Base-by-base conservation (phyloP, 2,329 filamentous ascomycete species). In the Chrysoporthe puriensis region DNA sequence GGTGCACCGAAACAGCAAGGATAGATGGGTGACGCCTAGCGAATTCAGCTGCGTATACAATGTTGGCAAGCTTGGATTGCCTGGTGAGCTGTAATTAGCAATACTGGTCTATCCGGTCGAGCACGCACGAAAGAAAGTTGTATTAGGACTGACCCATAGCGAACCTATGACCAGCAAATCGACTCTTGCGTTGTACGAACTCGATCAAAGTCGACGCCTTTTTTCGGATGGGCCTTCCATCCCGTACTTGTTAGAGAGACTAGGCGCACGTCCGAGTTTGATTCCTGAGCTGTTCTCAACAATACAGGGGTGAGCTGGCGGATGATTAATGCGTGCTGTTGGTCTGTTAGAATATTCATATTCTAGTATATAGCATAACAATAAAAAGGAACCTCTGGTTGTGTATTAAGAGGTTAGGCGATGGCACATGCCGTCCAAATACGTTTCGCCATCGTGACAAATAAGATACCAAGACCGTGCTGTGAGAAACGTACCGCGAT, bases 271-370 rank as follows among this genome's bases (percentile, higher is more conserved):
- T 77, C 75, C 6, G 71, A 60, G 26, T 50, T 48, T 1, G 71
- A 72, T 13, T 62, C 14, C 7, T 68, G 69, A 4, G 73, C 73
- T 1, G 74, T 76, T 34, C 52, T 71, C 52, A 69, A 42, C n/a
- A 77, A 63, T 2, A 71, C 43, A 4, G 72, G 74, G 18, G 76
- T 61, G 32, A 82, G 70, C 3, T 77, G 70, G 43, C 76, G 75
- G 13, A 78, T 78, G 9, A 85, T 74, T 26, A 82, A 74, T 6
- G 80, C 80, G 59, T 84, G 52, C n/a, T 61, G 4, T 18, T 32
- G 11, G 1, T 9, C 42, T 18, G 42, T 57, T 21, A 57, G 54
- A n/a, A 32, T n/a, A 4, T 18, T 40, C 11, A 4, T 57, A 6
- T n/a, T 21, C 7, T 16, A 40, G 3, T 7, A 57, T 16, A 8